Evolutionary conservation across 78 protist genomes (phyloP).

Genomic region (Mastigamoeba balamuthi): DNA sequence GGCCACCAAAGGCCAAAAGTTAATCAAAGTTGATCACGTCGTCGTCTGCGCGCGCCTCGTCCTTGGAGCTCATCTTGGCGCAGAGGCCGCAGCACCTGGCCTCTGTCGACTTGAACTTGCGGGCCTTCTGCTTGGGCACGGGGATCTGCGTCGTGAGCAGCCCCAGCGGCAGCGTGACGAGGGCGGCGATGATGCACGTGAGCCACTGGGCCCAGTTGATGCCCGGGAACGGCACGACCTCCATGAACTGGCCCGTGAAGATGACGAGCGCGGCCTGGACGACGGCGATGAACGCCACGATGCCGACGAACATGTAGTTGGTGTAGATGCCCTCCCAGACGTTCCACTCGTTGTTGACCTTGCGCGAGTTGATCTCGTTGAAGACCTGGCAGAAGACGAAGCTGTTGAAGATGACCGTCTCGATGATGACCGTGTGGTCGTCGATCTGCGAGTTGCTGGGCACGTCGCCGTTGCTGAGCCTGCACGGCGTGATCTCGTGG

Average conservation of each 20-base stretch:
- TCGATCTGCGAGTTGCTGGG: background rate
- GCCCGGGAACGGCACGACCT: slow-evolving; percentile 3
- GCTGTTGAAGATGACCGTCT: slow-evolving; percentile 83
- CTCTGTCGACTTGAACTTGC: background rate
- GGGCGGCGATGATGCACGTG: slow-evolving; percentile 22
- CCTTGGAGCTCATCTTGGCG: too few species aligned
- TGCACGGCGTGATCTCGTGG: background rate
- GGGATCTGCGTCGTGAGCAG: background rate
- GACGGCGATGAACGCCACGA: slow-evolving; percentile 29
- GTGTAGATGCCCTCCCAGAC: slow-evolving; percentile 9
- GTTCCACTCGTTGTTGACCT: slow-evolving; percentile 14
- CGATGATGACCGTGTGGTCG: background rate
- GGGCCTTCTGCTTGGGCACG: background rate
- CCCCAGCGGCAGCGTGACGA: slow-evolving; percentile 4
- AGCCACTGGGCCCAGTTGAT: slow-evolving; percentile 31
- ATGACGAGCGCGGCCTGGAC: slow-evolving; percentile 69
- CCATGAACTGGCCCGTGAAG: slow-evolving; percentile 49
- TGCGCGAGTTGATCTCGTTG: slow-evolving; percentile 88
- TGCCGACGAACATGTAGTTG: slow-evolving; percentile 43
- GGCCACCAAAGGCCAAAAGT: too few species aligned
- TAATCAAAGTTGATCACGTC: too few species aligned
- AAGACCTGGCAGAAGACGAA: slow-evolving; percentile 87
- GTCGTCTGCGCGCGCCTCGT: too few species aligned
- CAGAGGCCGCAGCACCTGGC: too few species aligned
- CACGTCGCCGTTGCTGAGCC: background rate